A percentile compares a stretch with the other conserved stretches of the same genome.
Conservation (phyloP, 306 rosid genomes). For the Cajanus cajan region DNA sequence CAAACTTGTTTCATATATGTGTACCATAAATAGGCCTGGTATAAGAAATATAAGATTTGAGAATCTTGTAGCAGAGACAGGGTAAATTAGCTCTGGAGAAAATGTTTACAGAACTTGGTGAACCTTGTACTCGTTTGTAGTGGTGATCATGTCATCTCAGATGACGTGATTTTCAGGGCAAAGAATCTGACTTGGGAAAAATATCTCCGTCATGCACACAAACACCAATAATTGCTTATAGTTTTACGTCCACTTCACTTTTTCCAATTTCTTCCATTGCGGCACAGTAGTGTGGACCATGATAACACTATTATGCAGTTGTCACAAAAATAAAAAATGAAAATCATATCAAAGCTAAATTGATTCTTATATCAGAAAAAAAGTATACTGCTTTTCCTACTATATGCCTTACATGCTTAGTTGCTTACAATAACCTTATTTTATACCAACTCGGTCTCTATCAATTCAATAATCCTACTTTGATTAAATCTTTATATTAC, state of each 20-base stretch:
- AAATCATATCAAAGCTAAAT: background rate
- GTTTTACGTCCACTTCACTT: background rate
- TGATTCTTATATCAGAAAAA: too few species aligned
- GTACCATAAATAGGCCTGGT: background rate
- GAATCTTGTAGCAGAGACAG: background rate
- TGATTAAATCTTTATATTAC: background rate
- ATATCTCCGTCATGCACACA: background rate
- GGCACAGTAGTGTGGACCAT: background rate
- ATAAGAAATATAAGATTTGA: background rate
- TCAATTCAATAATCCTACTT: background rate
- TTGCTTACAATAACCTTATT: too few species aligned
- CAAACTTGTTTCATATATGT: background rate
- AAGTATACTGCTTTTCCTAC: background rate
- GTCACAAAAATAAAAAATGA: background rate
- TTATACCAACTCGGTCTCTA: background rate
- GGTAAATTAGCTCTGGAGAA: background rate
- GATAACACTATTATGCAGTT: background rate
- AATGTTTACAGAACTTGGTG: background rate
- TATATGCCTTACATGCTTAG: background rate
- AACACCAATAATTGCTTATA: background rate
- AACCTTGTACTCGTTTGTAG: background rate
- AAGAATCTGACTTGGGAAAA: slow-evolving; percentile 12
- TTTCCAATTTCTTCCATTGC: background rate
- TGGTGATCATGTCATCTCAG: background rate
- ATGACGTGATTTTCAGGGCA: background rate